phyloP scores from a whole-genome alignment of 2,329 filamentous ascomycete species.

The Botrytis fragariae region DNA sequence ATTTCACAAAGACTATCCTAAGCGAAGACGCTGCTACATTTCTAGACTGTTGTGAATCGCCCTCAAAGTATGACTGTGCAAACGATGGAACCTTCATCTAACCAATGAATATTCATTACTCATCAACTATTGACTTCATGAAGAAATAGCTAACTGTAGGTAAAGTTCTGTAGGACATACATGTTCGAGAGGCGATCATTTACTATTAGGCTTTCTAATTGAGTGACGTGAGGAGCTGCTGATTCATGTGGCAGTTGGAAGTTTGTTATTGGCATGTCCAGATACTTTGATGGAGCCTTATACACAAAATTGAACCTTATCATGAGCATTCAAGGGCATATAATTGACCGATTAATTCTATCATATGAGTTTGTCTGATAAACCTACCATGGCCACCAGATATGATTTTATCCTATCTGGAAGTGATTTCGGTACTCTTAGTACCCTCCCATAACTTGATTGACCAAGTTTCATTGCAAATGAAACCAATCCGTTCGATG shows the following conservation, averaged over 20 bases:
- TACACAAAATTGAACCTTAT: too few relatives aligned
- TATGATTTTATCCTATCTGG: neutral
- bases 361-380: neutral
- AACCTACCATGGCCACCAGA: neutral
- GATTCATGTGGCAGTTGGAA: too few relatives aligned
- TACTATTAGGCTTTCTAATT: rapidly evolving
- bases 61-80: neutral
- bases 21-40: neutral
- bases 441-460: neutral
- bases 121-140: too few relatives aligned
- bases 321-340: neutral
- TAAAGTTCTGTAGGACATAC: neutral
- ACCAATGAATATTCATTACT: neutral
- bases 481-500: too few relatives aligned
- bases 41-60: rapidly evolving
- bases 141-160: neutral
- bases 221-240: neutral
- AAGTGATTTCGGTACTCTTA: neutral
- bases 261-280: neutral
- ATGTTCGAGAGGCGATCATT: neutral
- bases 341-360: neutral
- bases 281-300: too few relatives aligned
- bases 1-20: too few relatives aligned
- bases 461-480: neutral
- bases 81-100: neutral